Percentiles rank a stretch among this genome's conserved stretches.
These are phyloP conservation scores for Papiliotrema fonsecae DNA, from an alignment of 1,284 basidiomycete genomes.

Conservation along the genomic window DNA sequence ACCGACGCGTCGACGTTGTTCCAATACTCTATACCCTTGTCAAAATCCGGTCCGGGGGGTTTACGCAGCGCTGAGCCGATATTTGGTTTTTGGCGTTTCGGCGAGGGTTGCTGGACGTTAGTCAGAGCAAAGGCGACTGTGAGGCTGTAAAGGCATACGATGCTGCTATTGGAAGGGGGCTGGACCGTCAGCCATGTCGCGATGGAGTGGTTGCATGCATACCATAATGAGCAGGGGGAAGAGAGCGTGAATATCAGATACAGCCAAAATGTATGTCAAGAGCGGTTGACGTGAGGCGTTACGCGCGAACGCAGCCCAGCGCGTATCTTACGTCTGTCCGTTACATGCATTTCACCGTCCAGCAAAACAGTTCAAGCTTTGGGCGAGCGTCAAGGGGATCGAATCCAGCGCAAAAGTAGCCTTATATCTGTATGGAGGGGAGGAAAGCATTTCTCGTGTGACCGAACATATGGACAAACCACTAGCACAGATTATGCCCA, in stretches of 20 bases:
- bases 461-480: too few species aligned
- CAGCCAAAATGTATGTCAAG: too few species aligned
- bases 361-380: too few species aligned
- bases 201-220: not conserved
- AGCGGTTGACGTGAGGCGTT: too few species aligned
- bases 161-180: not conserved
- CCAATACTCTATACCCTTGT: conserved; percentile 52
- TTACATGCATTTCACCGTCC: too few species aligned
- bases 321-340: too few species aligned
- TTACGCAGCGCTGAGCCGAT: conserved; percentile 30
- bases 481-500: too few species aligned
- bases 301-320: too few species aligned
- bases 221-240: not conserved
- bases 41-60: conserved; percentile 41
- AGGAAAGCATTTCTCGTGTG: too few species aligned
- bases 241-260: not conserved
- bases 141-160: not conserved
- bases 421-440: too few species aligned
- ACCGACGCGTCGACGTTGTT: conserved; percentile 46
- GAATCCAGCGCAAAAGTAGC: too few species aligned
- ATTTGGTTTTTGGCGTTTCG: conserved; percentile 20
- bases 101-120: not conserved
- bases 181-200: not conserved
- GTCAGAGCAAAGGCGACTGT: not conserved
- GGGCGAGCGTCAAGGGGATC: too few species aligned